Percentiles rank a stretch among this genome's conserved stretches.
phyloP scores from a whole-genome alignment of 106 monocot species.

The Apostasia ramifera region DNA sequence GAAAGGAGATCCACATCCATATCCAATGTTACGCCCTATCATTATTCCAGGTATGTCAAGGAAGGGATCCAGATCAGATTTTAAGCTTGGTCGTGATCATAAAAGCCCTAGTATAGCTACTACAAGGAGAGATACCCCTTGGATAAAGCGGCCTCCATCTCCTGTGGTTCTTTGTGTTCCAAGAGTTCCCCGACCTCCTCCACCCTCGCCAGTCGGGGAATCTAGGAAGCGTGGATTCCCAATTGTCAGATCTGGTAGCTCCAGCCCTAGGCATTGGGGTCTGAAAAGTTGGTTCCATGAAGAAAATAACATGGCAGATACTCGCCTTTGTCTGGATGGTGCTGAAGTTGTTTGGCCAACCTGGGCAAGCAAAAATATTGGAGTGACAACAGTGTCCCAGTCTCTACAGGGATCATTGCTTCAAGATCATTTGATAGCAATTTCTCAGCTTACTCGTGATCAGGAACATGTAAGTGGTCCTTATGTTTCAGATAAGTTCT shows the following conservation, averaged over 20 bases:
- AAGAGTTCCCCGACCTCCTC: constrained; percentile 61
- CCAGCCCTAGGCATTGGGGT: constrained; percentile 95
- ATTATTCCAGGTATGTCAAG: constrained; percentile 72
- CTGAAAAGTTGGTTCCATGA: constrained; percentile 59
- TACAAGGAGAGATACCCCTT: constrained; percentile 51
- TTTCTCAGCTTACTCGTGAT: constrained; percentile 68
- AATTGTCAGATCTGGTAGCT: constrained; percentile 94
- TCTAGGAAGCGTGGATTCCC: constrained; percentile 86
- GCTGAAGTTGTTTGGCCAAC: constrained; percentile 93
- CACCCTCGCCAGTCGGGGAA: constrained; percentile 76
- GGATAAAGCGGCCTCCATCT: constrained; percentile 78
- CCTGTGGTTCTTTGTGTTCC: constrained; percentile 97
- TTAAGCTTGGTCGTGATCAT: constrained; percentile 55
- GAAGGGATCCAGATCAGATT: constrained; percentile 78
- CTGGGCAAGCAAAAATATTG: constrained; percentile 53
- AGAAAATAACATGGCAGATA: constrained; percentile 36
- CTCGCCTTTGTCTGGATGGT: constrained; percentile 54
- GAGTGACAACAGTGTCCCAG: constrained; percentile 43
- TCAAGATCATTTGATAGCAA: constrained; percentile 64
- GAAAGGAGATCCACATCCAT: constrained; percentile 74
- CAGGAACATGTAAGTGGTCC: constrained; percentile 76
- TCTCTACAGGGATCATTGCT: constrained; percentile 57
- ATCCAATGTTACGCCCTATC: constrained; percentile 81
- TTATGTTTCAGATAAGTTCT: background rate
- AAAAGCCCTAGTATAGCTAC: constrained; percentile 81